phyloP scores from a whole-genome alignment of 208 protist species.

The Tritrichomonas musculus region DNA sequence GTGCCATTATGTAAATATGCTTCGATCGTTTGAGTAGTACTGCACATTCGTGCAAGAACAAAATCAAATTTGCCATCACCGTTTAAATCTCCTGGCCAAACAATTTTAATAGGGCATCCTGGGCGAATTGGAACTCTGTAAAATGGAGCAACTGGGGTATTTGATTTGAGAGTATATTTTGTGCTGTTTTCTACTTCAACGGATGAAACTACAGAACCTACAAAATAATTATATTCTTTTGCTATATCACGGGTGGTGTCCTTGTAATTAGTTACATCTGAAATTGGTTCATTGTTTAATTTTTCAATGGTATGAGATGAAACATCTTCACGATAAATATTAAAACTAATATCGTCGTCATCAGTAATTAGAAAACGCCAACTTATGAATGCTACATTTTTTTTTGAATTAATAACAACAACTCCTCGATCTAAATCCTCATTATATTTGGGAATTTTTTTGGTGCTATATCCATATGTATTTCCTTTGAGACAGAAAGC shows the following conservation, averaged over 20 bases:
- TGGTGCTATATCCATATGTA: not conserved
- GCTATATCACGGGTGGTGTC: not conserved
- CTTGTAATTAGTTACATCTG: not conserved
- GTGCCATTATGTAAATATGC: constrained; percentile 1
- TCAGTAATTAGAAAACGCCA: constrained; percentile 13
- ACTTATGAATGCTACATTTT: not conserved
- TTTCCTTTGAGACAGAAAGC: not conserved
- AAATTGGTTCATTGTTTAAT: not conserved
- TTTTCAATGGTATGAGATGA: not conserved
- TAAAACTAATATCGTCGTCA: not conserved
- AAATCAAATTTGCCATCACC: constrained; percentile 29
- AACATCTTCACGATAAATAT: not conserved
- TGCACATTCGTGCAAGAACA: not conserved
- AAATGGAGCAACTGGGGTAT: not conserved
- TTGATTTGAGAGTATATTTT: not conserved
- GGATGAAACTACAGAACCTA: not conserved
- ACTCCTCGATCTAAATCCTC: not conserved
- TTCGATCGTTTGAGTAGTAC: not conserved
- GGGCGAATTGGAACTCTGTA: not conserved
- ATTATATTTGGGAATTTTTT: not conserved
- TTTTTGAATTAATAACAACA: not conserved
- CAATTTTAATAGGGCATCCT: not conserved
- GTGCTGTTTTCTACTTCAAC: not conserved
- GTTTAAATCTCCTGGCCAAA: not conserved
- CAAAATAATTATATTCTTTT: not conserved